Conservation (phyloP, 768 basidiomycete species). For the Galerina sulciceps region DNA sequence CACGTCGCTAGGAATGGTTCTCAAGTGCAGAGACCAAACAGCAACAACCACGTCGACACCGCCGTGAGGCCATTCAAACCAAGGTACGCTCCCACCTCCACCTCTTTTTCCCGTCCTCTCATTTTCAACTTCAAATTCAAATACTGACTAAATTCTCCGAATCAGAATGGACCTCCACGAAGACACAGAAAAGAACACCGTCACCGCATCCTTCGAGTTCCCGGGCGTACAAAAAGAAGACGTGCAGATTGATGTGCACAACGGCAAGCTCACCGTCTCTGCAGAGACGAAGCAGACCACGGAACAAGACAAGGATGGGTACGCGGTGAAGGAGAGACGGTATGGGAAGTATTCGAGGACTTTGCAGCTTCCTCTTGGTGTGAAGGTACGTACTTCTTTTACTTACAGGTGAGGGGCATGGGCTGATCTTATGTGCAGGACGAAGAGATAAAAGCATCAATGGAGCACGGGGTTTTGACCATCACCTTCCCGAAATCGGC, state of each 20-base stretch:
- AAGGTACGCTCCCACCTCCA: slow-evolving; percentile 24
- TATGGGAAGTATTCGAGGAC: slow-evolving; percentile 51
- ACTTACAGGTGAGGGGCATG: too few relatives aligned
- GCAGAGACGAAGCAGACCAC: slow-evolving; percentile 48
- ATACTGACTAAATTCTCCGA: not conserved
- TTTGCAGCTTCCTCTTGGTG: slow-evolving; percentile 55
- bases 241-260: slow-evolving; percentile 55
- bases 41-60: slow-evolving; percentile 11
- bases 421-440: slow-evolving; percentile 22
- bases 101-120: not conserved
- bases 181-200: slow-evolving; percentile 46
- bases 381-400: slow-evolving; percentile 44
- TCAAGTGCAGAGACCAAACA: slow-evolving; percentile 8
- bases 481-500: slow-evolving; percentile 53
- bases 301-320: slow-evolving; percentile 42
- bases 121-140: not conserved
- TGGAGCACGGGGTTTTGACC: slow-evolving; percentile 53
- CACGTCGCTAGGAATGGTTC: not conserved
- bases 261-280: slow-evolving; percentile 54
- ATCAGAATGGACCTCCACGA: slow-evolving; percentile 67
- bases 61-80: slow-evolving; percentile 31
- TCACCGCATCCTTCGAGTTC: slow-evolving; percentile 66
- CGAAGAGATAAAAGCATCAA: slow-evolving; percentile 33
- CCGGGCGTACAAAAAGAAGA: slow-evolving; percentile 61
- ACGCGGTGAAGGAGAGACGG: slow-evolving; percentile 54